Base-by-base conservation (phyloP, 2,329 filamentous ascomycete genomes). In the Fusarium sp. region DNA sequence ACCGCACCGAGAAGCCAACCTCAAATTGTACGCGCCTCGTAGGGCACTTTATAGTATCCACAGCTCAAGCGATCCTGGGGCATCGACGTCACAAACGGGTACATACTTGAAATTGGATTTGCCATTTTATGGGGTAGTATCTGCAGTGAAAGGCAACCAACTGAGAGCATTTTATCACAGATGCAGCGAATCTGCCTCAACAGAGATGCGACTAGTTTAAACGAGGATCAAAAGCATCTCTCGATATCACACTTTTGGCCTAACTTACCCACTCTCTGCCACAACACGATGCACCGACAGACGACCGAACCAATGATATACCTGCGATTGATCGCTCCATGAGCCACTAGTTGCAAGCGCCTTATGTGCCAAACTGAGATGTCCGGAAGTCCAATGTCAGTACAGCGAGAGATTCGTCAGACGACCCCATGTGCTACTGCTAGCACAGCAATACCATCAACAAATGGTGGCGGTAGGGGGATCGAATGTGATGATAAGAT, bases 101-200 rank as follows among this genome's bases (percentile, higher is more conserved):
- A 53, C 35, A 23, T 41, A 57, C 32, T 48, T 23, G 35, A 52
- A 44, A 55, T 30, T 30, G 30, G 10, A 30, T 53, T 63, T 60
- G 44, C 60, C 37, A 59, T 61, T 69, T 74, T 75, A 72, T 70
- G 73, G 73, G 73, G 73, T 75, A 72, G 44, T 35, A 48, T 64
- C 48, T 56, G 23, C 20, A 55, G 40, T 44, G 12, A 50, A 46
- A 52, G 41, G 17, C 40, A 56, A 38, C 41, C 44, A 64, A 64
- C 49, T 41, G 37, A 42, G 40, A 60, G 40, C 30, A 20, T 57
- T 54, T 61, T 71, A 54, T 57, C 59, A 26, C 56, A 56, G 58
- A 53, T 54, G 52, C 40, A 60, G 57, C 27, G 33, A 27, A 44
- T 69, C 57, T 56, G 57, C 54, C 67, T 59, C 27, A 41, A 71